These are phyloP conservation scores for Cryptococcus sp. DNA, from an alignment of 1,284 basidiomycete species.

Conservation along the genomic window DNA sequence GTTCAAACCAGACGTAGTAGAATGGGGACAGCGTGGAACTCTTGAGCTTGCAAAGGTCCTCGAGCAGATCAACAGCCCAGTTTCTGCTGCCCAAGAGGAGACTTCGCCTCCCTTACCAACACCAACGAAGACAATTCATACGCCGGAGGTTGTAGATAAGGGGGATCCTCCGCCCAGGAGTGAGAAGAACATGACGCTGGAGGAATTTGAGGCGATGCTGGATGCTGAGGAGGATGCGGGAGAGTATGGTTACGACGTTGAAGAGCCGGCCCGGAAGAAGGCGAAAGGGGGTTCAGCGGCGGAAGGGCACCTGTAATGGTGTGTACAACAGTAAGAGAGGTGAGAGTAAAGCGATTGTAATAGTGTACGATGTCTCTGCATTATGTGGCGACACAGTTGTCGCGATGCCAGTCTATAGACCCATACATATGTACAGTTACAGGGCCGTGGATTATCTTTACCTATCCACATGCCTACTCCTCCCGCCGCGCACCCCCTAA, in stretches of 20 bases:
- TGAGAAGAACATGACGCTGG: conserved; percentile 25
- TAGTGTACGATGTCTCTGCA: too few species aligned
- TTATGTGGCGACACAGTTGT: too few species aligned
- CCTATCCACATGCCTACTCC: too few species aligned
- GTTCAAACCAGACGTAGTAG: conserved; percentile 49
- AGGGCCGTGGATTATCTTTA: too few species aligned
- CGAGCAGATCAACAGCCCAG: conserved; percentile 24
- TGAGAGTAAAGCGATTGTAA: too few species aligned
- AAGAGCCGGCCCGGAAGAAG: too few species aligned
- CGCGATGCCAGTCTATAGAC: too few species aligned
- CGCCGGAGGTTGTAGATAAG: conserved; percentile 4
- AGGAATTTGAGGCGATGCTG: conserved; percentile 44
- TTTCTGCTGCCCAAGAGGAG: background rate
- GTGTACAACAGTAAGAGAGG: too few species aligned
- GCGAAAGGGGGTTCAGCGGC: too few species aligned
- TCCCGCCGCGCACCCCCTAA: too few species aligned
- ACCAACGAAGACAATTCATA: background rate
- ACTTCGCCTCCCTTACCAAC: background rate
- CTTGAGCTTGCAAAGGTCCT: conserved; percentile 42
- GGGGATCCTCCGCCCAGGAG: conserved; percentile 9
- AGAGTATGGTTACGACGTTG: background rate
- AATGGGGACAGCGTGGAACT: conserved; percentile 47
- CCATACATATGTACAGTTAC: too few species aligned
- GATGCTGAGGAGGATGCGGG: conserved; percentile 34
- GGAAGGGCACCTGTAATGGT: too few species aligned